Evolutionary conservation across 305 asterid genomes (phyloP).

Genomic region (Plantago rigida): DNA sequence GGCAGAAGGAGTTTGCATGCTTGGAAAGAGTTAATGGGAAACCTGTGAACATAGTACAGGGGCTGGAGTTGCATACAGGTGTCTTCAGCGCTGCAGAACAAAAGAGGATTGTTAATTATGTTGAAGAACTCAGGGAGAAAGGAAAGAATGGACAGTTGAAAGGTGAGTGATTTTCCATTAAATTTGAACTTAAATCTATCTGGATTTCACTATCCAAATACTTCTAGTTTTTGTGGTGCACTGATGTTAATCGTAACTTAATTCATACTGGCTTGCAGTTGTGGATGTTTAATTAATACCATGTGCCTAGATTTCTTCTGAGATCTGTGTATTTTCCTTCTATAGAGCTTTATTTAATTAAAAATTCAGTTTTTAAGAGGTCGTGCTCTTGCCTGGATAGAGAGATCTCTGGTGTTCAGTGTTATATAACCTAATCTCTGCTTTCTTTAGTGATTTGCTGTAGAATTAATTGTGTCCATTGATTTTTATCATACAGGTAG

Average conservation of each 20-base stretch:
- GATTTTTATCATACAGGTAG: too few relatives aligned
- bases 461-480: too few relatives aligned
- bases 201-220: background rate
- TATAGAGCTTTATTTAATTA: too few relatives aligned
- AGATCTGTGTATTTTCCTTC: too few relatives aligned
- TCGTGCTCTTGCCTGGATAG: too few relatives aligned
- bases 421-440: too few relatives aligned
- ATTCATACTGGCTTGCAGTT: too few relatives aligned
- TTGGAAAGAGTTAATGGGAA: slow-evolving; percentile 68
- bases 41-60: slow-evolving; percentile 55
- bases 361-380: too few relatives aligned
- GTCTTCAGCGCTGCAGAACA: slow-evolving; percentile 90
- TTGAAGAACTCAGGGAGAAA: slow-evolving; percentile 57
- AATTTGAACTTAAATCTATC: background rate
- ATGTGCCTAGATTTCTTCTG: too few relatives aligned
- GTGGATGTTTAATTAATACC: too few relatives aligned
- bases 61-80: slow-evolving; percentile 71
- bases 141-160: slow-evolving; percentile 62
- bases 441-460: too few relatives aligned
- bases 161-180: slow-evolving; percentile 39
- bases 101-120: slow-evolving; percentile 59
- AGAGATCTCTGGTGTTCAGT: too few relatives aligned
- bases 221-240: background rate
- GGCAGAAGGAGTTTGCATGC: slow-evolving; percentile 65
- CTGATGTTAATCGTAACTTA: background rate